Evolutionary conservation across 139 green algal species (phyloP).

Genomic region (Edaphochlamys debaryana): DNA sequence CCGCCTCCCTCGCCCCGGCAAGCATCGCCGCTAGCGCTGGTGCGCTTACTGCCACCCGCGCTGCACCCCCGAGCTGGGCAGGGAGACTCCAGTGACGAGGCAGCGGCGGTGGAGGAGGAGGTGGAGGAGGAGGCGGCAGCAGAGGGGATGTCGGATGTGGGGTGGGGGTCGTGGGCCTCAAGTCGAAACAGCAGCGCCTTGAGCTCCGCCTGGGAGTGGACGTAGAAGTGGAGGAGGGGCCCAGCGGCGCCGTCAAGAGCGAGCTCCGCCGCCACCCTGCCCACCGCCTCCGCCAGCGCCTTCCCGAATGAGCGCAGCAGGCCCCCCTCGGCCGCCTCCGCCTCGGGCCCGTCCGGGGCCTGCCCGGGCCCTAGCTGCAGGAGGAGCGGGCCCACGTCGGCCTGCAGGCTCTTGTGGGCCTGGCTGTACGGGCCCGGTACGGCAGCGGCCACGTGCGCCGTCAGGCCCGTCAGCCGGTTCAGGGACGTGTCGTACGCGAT

Average conservation of each 20-base stretch:
- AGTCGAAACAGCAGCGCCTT: neutral
- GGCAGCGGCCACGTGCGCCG: conserved; percentile 31
- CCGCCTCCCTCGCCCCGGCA: neutral
- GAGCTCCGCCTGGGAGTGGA: conserved; percentile 8
- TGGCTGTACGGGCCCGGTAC: too few relatives aligned
- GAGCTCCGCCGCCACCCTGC: neutral
- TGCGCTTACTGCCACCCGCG: too few relatives aligned
- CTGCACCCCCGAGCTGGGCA: too few relatives aligned
- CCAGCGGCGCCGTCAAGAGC: neutral
- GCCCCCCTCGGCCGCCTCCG: neutral
- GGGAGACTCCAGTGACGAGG: too few relatives aligned
- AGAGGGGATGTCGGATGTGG: too few relatives aligned
- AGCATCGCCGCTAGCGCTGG: neutral
- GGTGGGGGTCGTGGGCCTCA: neutral
- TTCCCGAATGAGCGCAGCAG: neutral
- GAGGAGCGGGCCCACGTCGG: too few relatives aligned
- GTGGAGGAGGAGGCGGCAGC: too few relatives aligned
- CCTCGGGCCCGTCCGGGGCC: too few relatives aligned
- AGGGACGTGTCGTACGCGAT: neutral
- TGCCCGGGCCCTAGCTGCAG: too few relatives aligned
- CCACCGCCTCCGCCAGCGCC: neutral
- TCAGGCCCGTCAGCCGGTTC: neutral
- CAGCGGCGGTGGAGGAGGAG: too few relatives aligned
- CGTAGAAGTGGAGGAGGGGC: conserved; percentile 22
- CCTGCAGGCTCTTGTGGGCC: too few relatives aligned